Conservation (phyloP, 1,284 basidiomycete species). For the Pterulicium gracile region DNA sequence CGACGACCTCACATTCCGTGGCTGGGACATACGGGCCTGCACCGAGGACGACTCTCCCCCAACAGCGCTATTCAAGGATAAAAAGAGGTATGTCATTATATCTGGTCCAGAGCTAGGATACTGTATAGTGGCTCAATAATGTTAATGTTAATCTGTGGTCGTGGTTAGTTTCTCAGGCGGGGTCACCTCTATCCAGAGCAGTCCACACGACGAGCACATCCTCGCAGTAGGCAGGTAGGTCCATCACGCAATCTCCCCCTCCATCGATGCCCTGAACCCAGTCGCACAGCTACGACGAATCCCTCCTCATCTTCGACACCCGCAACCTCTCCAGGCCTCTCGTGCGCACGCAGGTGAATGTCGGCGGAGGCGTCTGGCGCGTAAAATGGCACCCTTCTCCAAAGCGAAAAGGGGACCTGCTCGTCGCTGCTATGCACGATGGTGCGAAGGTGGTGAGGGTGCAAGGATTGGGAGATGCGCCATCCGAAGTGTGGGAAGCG, state of each 20-base stretch:
- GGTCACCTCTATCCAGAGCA: conserved; percentile 83
- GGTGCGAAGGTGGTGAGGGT: conserved; percentile 81
- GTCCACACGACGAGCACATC: conserved; percentile 71
- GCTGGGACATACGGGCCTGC: conserved; percentile 91
- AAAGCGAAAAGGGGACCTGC: conserved; percentile 51
- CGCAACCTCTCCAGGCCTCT: conserved; percentile 60
- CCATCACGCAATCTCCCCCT: no score
- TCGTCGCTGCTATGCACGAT: conserved; percentile 95
- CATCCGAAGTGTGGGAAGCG: conserved; percentile 15
- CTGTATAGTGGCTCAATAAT: no score
- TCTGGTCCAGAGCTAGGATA: no score
- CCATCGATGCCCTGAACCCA: no score
- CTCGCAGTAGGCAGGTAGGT: conserved; percentile 84
- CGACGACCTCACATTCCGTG: conserved; percentile 85
- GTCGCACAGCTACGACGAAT: conserved; percentile 72
- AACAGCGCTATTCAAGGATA: conserved; percentile 52
- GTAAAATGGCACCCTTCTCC: conserved; percentile 87
- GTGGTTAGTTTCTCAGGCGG: conserved; percentile 80
- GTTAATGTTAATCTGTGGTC: not conserved
- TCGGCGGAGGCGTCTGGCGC: conserved; percentile 93
- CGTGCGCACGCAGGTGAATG: conserved; percentile 34
- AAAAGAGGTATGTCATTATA: conserved; percentile 52
- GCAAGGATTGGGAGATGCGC: conserved; percentile 15
- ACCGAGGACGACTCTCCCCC: no score
- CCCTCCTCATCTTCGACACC: conserved; percentile 76